These are phyloP conservation scores for Nigrospora oryzae DNA, from an alignment of 2,329 filamentous ascomycete genomes.

Conservation along the genomic window DNA sequence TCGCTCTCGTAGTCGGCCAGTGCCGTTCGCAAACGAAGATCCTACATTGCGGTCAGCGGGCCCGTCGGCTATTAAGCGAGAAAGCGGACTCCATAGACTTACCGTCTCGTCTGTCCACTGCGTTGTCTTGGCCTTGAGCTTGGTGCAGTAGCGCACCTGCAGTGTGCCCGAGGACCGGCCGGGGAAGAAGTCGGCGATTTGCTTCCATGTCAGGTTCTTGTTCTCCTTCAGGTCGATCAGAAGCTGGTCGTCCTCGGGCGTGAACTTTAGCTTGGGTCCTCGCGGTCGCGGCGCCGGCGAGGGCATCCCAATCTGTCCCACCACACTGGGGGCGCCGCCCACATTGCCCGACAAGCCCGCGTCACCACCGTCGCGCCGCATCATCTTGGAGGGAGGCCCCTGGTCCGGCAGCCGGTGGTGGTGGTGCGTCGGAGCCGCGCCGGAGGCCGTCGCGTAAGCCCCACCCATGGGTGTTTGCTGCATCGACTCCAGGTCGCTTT, in stretches of 20 bases:
- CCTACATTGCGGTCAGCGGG: conserved; percentile 13
- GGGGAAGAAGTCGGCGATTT: conserved; percentile 94
- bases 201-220: conserved; percentile 92
- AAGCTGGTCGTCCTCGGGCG: conserved; percentile 80
- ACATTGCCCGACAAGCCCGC: conserved; percentile 29
- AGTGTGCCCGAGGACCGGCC: conserved; percentile 83
- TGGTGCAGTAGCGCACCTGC: conserved; percentile 91
- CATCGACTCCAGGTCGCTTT: conserved; percentile 46
- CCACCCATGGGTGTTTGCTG: conserved; percentile 44
- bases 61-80: neutral
- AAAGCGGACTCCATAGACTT: conserved; percentile 23
- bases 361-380: conserved; percentile 46
- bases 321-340: conserved; percentile 69
- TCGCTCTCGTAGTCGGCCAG: conserved; percentile 84
- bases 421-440: conserved; percentile 57
- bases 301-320: conserved; percentile 83
- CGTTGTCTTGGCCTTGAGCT: conserved; percentile 87
- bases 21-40: conserved; percentile 67
- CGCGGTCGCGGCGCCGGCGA: conserved; percentile 70
- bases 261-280: conserved; percentile 90
- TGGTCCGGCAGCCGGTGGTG: conserved; percentile 75
- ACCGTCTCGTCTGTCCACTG: conserved; percentile 93
- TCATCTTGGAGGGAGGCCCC: conserved; percentile 59
- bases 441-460: conserved; percentile 35
- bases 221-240: conserved; percentile 89